Evolutionary conservation across 169 alveolate species (phyloP).

Genomic region (Plasmodium knowlesi): DNA sequence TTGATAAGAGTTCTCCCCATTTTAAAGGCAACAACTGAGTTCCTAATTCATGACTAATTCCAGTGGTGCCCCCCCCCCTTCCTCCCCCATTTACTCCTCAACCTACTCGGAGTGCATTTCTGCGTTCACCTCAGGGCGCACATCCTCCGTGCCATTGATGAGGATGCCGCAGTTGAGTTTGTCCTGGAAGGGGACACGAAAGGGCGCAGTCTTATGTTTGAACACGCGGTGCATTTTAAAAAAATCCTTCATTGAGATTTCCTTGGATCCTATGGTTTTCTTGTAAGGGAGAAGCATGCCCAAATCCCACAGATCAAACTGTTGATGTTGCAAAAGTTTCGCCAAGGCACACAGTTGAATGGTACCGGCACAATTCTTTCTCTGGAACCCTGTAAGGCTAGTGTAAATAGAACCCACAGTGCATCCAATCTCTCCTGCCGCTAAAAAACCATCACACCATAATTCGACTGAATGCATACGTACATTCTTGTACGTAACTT

Average conservation of each 20-base stretch:
- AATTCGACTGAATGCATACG: slow-evolving; percentile 81
- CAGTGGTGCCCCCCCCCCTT: not conserved
- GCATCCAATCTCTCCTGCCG: slow-evolving; percentile 86
- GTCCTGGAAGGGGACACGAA: slow-evolving; percentile 35
- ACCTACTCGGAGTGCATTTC: not conserved
- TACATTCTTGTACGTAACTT: slow-evolving; percentile 26
- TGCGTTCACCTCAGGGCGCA: not conserved
- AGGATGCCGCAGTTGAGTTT: slow-evolving; percentile 53
- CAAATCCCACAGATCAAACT: slow-evolving; percentile 81
- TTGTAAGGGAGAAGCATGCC: slow-evolving; percentile 84
- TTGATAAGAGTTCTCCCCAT: not conserved
- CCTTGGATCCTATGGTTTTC: slow-evolving; percentile 78
- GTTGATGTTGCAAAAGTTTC: slow-evolving; percentile 67
- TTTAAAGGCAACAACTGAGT: not conserved
- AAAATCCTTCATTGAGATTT: slow-evolving; percentile 69
- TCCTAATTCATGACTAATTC: not conserved
- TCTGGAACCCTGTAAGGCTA: slow-evolving; percentile 84
- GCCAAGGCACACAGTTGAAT: slow-evolving; percentile 83
- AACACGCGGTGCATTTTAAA: slow-evolving; percentile 38
- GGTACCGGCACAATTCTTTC: slow-evolving; percentile 77
- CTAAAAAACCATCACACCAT: slow-evolving; percentile 77
- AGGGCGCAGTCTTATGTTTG: slow-evolving; percentile 36
- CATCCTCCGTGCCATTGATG: not conserved
- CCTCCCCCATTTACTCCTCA: not conserved
- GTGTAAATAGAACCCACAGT: slow-evolving; percentile 81